Evolutionary conservation across 805 yeast genomes (phyloP), one percentile per base, ranked within the genome.

Genomic region (Tetrapisispora fleetii): DNA sequence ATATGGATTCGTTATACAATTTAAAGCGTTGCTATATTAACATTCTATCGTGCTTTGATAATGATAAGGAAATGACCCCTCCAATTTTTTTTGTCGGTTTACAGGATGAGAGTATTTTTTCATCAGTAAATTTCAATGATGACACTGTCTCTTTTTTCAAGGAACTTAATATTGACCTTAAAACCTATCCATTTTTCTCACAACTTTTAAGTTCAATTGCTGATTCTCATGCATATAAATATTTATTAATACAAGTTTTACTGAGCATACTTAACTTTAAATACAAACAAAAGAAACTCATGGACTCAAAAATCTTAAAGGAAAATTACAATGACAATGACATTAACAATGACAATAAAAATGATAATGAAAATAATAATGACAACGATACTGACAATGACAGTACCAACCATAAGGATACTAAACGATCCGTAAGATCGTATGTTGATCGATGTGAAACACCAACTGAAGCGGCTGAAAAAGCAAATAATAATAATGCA

Each of bases 51-150:
- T 49, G 56, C 16, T 40, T 36, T 19, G 35, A 46, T 16, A 53
- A 58, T 18, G 56, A 56, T 17, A 41, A 47, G 3, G 45, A 43
- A 6, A 57, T 51, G 44, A 45, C 35, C 1, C 57, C 57, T 4
- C 64, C 67, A 11, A 46, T 60, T 11, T 38, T 58, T 9, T 45
- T 59, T 19, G 50, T 56, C 4, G 52, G 60, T 10, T 55, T 58
- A 13, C 61, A 62, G 46, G 32, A 52, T 5, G 64, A 60, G 46
- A 16, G 50, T 18, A 10, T 17, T n/a, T 41, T 8, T 13, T 14
- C 44, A 18, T 17, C 5, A 5, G 28, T 30, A 8, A 41, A 13
- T 18, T 30, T 18, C 9, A 17, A 40, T 18, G 37, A 41, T 30
- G 36, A 18, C 11, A 2, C 19, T 6, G 37, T 30, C 3, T 24